Base-by-base conservation (phyloP, 2,329 filamentous ascomycete genomes). In the Epicoccum nigrum region DNA sequence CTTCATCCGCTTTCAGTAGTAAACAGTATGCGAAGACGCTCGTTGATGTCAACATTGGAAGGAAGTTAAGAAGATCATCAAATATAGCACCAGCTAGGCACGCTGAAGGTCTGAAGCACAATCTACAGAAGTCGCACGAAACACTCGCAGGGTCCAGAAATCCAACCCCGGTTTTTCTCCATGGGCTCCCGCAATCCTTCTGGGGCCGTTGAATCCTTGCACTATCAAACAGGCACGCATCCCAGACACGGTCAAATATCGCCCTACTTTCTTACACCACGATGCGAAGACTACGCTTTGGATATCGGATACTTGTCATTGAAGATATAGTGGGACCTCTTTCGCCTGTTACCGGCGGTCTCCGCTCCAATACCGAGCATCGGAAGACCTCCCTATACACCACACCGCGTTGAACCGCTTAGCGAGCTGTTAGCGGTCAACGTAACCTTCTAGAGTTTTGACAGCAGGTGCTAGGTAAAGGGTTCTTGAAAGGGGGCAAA, bases 141-240 rank as follows among this genome's bases (percentile, higher is more conserved):
- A 17, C 11, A 41, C 31, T 32, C 17, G 13, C 11, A n/a, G n/a
- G n/a, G n/a, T n/a, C n/a, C n/a, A n/a, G n/a, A n/a, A n/a, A n/a
- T n/a, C 15, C 19, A 20, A 16, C 31, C 48, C 42, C 37, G 46
- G 37, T 42, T 16, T 38, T 41, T 45, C 47, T 41, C 41, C 30
- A 45, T 21, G 33, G 39, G 16, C 43, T 51, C 48, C 43, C 49
- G 43, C 42, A 46, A 52, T 52, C 49, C 49, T 52, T 52, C 49
- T 38, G 49, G 20, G 31, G 16, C 43, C 37, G 42, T 42, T 34
- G 13, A 40, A 34, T 46, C 49, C 38, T 33, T 39, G 43, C 37
- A 46, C 38, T 27, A 28, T 21, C 33, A 47, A 34, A 39, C 48
- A 13, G 19, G 27, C 28, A n/a, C 31, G 17, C 45, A 15, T 17